phyloP scores from a whole-genome alignment of 805 yeast genomes.

The Ogataea neopini region DNA sequence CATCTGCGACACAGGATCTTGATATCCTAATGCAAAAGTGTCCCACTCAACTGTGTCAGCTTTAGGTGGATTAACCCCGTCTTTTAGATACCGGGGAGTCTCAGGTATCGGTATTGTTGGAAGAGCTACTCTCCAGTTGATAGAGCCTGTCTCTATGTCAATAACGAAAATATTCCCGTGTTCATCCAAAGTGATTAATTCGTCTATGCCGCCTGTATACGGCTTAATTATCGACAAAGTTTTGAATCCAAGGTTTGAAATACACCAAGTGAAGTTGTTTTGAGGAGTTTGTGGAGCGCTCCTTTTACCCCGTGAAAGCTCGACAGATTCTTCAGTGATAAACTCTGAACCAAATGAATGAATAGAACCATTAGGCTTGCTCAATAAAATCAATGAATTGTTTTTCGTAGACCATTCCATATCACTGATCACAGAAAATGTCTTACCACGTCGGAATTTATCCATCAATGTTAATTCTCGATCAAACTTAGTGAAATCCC shows the following conservation, averaged over 20 bases:
- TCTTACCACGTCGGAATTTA: conserved; percentile 61
- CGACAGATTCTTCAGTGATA: conserved; percentile 16
- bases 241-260: conserved; percentile 37
- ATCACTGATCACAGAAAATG: conserved; percentile 52
- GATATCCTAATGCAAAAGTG: not conserved
- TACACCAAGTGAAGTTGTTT: conserved; percentile 39
- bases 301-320: not conserved
- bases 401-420: conserved; percentile 55
- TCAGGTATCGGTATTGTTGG: conserved; percentile 4
- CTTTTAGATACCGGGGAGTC: not conserved
- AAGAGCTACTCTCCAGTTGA: conserved; percentile 22
- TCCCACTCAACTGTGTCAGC: not conserved
- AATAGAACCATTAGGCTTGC: conserved; percentile 55
- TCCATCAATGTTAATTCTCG: conserved; percentile 54
- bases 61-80: not conserved
- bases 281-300: not conserved
- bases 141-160: conserved; percentile 19
- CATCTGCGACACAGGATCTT: conserved; percentile 47
- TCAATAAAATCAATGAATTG: conserved; percentile 49
- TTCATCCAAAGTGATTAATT: conserved; percentile 27
- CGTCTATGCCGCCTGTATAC: conserved; percentile 8
- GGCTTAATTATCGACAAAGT: conserved; percentile 16
- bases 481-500: conserved; percentile 60
- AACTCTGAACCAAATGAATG: conserved; percentile 59
- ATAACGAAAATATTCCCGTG: conserved; percentile 25